Evolutionary conservation across 768 basidiomycete genomes (phyloP), one percentile per base, ranked within the genome.

Genomic region (Lepiota brunneoincarnata): DNA sequence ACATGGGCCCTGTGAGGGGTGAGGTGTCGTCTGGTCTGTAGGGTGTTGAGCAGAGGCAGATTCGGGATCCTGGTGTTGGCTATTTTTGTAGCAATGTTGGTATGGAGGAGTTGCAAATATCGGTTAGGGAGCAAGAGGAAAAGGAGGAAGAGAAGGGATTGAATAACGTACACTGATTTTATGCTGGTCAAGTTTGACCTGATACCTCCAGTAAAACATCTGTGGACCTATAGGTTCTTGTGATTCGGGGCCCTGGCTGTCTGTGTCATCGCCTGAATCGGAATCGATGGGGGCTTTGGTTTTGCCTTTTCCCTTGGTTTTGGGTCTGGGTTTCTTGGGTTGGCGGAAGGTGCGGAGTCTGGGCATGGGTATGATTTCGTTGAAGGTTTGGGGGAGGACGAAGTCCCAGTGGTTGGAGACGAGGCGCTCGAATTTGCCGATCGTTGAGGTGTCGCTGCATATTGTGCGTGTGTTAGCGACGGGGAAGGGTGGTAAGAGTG

Each of bases 181-280:
- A 6, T 62, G 67, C 0, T 60, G 54, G 5, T 57, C 57, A 42
- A 72, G 68, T 41, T 74, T 72, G 24, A 82, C 67, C 0, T 68
- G 62, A 47, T 78, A 84, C 1, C 84, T 69, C n/a, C 61, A 66
- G 45, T 69, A 86, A 62, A 84, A 86, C 0, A 67, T 58, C 15
- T 72, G 64, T 1, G 63, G 57, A 0, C 61, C 66, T 11, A 86
- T 84, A 20, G 53, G 54, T 53, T 78, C 79, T 6, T 75, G 62
- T 1, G 72, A 35, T 24, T 69, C 61, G 0, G 41, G 35, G 21
- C 43, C n/a, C 24, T 17, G 7, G 2, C 14, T 34, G 34, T 20
- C 50, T 5, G 17, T 7, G 24, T 61, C 60, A 58, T 83, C 80
- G 11, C 71, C 61, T 34, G 79, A 75, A 11, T 59, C 47, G 17